Conservation (phyloP, 73 alveolate genomes). For the Symbiodinium natans region DNA sequence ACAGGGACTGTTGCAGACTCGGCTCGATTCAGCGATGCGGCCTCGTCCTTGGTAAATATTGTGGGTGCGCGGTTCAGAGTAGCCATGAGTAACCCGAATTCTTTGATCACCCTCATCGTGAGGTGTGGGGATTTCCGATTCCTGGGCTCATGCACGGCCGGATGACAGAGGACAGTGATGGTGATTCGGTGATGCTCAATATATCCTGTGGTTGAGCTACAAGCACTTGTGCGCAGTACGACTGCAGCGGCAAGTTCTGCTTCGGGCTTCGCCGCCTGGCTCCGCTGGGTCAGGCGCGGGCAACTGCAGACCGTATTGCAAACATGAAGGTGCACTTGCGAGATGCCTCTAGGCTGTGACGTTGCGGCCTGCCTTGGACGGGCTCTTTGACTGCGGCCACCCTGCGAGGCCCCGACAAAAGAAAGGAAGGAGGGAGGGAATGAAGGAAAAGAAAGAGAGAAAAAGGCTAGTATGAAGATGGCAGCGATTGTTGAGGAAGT, state of each 20-base stretch:
- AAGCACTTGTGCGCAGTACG: conserved; percentile 32
- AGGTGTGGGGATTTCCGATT: conserved; percentile 78
- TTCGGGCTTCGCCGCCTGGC: conserved; percentile 41
- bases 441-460: no score
- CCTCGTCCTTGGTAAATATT: background rate
- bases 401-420: background rate
- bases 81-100: background rate
- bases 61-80: background rate
- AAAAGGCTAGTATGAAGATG: no score
- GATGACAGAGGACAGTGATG: background rate
- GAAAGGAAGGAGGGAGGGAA: no score
- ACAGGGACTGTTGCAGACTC: no score
- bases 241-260: conserved; percentile 87
- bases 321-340: no score
- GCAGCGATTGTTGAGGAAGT: no score
- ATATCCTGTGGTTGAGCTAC: no score
- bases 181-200: background rate
- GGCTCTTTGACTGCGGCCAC: background rate
- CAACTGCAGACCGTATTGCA: background rate
- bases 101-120: background rate
- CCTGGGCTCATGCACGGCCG: conserved; percentile 61
- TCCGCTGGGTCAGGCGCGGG: background rate
- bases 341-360: conserved; percentile 68
- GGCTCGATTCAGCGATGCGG: background rate
- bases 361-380: conserved; percentile 31